Evolutionary conservation across 495 filamentous ascomycete genomes (phyloP).

Genomic region (Aspergillus sclerotioniger): DNA sequence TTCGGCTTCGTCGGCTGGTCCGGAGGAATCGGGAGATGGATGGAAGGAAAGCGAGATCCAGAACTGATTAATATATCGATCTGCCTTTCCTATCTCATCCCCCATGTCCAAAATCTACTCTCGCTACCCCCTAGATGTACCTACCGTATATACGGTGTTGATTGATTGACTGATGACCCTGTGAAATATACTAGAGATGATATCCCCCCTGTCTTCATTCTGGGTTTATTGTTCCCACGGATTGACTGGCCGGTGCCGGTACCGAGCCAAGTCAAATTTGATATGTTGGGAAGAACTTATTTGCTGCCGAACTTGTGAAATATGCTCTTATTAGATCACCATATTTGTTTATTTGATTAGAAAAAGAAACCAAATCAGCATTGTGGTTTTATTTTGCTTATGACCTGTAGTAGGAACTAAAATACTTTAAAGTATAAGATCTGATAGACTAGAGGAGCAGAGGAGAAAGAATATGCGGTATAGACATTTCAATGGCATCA

Average conservation of each 20-base stretch:
- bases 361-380: too few species aligned
- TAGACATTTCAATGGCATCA: conserved; percentile 13
- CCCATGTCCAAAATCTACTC: background rate
- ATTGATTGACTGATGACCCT: conserved; percentile 9
- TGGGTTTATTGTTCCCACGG: background rate
- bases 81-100: conserved; percentile 3
- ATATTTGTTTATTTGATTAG: background rate
- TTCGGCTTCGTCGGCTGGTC: conserved; percentile 38
- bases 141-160: background rate
- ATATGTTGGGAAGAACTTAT: background rate
- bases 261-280: background rate
- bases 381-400: too few species aligned
- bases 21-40: conserved; percentile 40
- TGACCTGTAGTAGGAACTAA: background rate
- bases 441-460: background rate
- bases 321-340: too few species aligned
- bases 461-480: background rate
- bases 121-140: background rate
- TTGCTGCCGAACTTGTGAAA: background rate
- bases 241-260: conserved; percentile 1
- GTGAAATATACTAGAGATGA: conserved; percentile 12
- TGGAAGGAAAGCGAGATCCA: conserved; percentile 56
- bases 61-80: conserved; percentile 25
- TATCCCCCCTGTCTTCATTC: conserved; percentile 7
- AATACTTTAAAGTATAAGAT: background rate